A percentile compares a stretch with the other conserved stretches of the same genome.
Evolutionary conservation across 2,329 filamentous ascomycete genomes (phyloP).

Genomic region (Ciborinia camelliae): DNA sequence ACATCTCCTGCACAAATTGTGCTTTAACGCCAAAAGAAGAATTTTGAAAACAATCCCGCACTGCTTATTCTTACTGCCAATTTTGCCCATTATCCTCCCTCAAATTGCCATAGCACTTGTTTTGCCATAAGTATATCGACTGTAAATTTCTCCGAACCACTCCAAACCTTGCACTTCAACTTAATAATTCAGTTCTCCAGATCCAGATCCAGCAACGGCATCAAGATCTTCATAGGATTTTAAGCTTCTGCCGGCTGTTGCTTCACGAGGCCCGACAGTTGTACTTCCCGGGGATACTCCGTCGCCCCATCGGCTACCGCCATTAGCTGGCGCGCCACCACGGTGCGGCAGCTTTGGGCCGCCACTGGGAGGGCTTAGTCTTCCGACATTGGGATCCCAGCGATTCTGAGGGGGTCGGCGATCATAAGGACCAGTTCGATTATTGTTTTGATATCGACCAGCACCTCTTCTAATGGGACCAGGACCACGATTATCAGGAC

Average conservation of each 20-base stretch:
- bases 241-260: slow-evolving; percentile 84
- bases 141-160: background rate
- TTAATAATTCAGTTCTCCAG: slow-evolving; percentile 87
- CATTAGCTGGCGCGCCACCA: slow-evolving; percentile 42
- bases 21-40: slow-evolving; percentile 6
- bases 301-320: slow-evolving; percentile 65
- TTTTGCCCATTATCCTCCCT: slow-evolving; percentile 3
- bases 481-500: slow-evolving; percentile 50
- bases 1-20: slow-evolving; percentile 6
- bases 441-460: slow-evolving; percentile 57
- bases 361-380: slow-evolving; percentile 45
- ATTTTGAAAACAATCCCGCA: slow-evolving; percentile 8
- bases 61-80: background rate
- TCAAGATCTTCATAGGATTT: slow-evolving; percentile 98
- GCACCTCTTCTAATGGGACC: slow-evolving; percentile 69
- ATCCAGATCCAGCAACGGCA: slow-evolving; percentile 70
- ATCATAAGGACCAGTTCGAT: slow-evolving; percentile 69
- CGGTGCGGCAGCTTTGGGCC: slow-evolving; percentile 48
- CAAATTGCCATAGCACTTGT: background rate
- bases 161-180: background rate
- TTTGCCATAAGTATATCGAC: background rate
- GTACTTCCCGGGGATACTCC: slow-evolving; percentile 66
- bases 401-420: slow-evolving; percentile 55
- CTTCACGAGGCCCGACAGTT: slow-evolving; percentile 81
- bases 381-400: slow-evolving; percentile 46